Evolutionary conservation across 2,329 filamentous ascomycete genomes (phyloP), one percentile per base, ranked within the genome.

Genomic region (Aureobasidium sp.): DNA sequence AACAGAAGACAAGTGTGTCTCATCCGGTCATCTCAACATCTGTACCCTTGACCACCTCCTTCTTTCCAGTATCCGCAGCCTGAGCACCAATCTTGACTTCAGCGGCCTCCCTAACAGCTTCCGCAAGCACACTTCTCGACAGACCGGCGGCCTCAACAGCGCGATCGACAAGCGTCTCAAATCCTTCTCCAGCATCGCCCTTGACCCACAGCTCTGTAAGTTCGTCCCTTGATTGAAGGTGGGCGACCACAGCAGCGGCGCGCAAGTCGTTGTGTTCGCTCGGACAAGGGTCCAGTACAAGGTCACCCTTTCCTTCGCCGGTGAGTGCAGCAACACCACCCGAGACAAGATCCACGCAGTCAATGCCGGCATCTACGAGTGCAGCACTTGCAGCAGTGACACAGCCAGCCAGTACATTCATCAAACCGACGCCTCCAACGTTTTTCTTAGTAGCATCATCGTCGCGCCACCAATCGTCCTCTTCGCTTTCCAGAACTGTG

Each of bases 201-300:
- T 90, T 96, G 64, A 94, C 80, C 93, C 93, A 98, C 16, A 97
- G 70, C 65, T 95, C 90, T 7, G 91, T 96, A 48, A 97, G 83
- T 69, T 98, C 93, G 61, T 97, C 91, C 57, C 90, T 79, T 19
- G 78, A 79, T 48, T 90, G 86, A 60, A 97, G 77, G 68, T 96
- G 97, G 10, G 85, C 93, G 32, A 98, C 85, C 57, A 93, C 89
- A 70, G 89, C 95, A 42, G 88, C 88, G 10, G 90, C 89, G 40
- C 86, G 68, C 49, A 97, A 80, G 30, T 83, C 79, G 24, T 80
- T 74, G 66, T 95, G 88, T 65, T 96, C 90, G 5, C 84, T 80
- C 6, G 90, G 84, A 58, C 87, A 83, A 1, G 90, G 90, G 66
- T 97, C 91, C 42, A 95, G 72, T 21, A 95, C 79, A 56, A 85